These are phyloP conservation scores for Agrocybe chaxingu DNA, from an alignment of 768 basidiomycete genomes.

Conservation along the genomic window DNA sequence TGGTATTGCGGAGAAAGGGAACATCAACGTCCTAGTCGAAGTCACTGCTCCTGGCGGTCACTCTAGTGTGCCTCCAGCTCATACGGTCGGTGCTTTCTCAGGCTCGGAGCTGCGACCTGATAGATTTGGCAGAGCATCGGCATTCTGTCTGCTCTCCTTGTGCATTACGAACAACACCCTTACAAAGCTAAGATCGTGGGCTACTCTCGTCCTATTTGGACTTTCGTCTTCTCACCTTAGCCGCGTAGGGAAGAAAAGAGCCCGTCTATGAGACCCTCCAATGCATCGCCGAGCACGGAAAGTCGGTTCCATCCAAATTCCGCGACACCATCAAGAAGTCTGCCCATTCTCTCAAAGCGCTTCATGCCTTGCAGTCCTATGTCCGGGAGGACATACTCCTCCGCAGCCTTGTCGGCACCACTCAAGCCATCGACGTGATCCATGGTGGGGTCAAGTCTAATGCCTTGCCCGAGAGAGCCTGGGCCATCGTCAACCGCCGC, in stretches of 20 bases:
- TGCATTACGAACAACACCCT: conserved; percentile 67
- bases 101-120: background rate
- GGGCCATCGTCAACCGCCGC: conserved; percentile 70
- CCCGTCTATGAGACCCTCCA: conserved; percentile 59
- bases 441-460: conserved; percentile 72
- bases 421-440: conserved; percentile 75
- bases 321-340: conserved; percentile 48
- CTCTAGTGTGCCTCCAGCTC: conserved; percentile 77
- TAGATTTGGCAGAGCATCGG: conserved; percentile 65
- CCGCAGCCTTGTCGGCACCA: conserved; percentile 58
- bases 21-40: conserved; percentile 57
- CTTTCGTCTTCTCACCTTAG: background rate
- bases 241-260: conserved; percentile 44
- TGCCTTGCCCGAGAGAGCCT: conserved; percentile 74
- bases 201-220: background rate
- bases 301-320: conserved; percentile 45
- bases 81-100: conserved; percentile 51
- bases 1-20: conserved; percentile 75
- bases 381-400: conserved; percentile 35
- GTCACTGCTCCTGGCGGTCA: conserved; percentile 77
- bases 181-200: conserved; percentile 47
- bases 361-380: conserved; percentile 49
- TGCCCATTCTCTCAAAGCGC: conserved; percentile 42
- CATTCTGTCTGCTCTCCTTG: conserved; percentile 68
- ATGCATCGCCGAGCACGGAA: conserved; percentile 64